Base-by-base conservation (phyloP, 345 rosid species). In the Kernera saxatilis region DNA sequence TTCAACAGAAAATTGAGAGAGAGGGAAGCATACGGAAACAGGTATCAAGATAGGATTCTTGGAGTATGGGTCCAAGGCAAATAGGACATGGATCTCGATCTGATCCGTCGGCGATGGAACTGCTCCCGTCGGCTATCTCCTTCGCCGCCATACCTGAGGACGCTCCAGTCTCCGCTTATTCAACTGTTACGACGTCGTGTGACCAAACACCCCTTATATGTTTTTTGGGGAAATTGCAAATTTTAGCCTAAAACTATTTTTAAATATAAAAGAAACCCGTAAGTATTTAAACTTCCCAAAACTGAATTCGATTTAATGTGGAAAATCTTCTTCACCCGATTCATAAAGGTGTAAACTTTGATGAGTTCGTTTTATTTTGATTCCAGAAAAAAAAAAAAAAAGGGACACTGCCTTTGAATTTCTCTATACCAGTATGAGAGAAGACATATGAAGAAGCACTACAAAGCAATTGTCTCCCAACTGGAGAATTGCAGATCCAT, bases 41-140 rank as follows among this genome's bases (percentile, higher is more conserved):
- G 13, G 71, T 77, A 71, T 94, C 97, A 4, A 91, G 88, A 72
- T 89, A 94, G 18, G 96, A 87, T 26, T 81, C 91, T 63, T 77
- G 72, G 54, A 74, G 67, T 18, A 84, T 53, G 33, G 84, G 73
- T 44, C 80, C 85, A 23, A 91, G 90, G 81, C 96, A 94, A 68
- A 94, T 88, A 15, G 97, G 97, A 68, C 97, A 91, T 35, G 92
- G 89, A 64, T 78, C 78, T 7, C 74, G 27, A 1, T 76, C 64
- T 64, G 59, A 26, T 12, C 63, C 62, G 13, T 41, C 68, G 62
- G 30, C 46, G 14, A 54, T 6, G 19, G 56, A 63, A 23, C 23
- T 39, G 49, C 37, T 66, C 45, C 26, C 61, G 36, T 7, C 72
- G 67, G 53, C 67, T 37, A 37, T 55, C 60, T 7, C 73, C 18